Conservation (phyloP, 1,139 yeast species). For the Geotrichum cucujoidarum region DNA sequence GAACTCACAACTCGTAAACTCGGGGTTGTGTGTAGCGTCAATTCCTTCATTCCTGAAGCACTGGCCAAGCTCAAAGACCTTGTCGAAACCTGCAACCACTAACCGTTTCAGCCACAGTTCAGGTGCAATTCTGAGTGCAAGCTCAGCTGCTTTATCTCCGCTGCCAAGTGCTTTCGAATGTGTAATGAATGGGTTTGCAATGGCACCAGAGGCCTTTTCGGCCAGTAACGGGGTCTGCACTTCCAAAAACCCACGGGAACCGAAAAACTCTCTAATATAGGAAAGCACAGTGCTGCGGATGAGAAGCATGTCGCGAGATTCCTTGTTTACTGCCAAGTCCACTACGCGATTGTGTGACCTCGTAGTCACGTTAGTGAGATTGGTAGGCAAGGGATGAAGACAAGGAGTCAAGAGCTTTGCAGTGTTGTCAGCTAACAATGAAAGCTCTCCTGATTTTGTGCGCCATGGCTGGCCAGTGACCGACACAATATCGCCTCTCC, state of each 20-base stretch:
- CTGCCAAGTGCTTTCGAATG: slow-evolving; percentile 45
- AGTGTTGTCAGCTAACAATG: slow-evolving; percentile 54
- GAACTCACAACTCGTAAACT: slow-evolving; percentile 89
- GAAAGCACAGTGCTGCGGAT: slow-evolving; percentile 53
- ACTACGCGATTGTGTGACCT: slow-evolving; percentile 67
- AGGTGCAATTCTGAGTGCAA: slow-evolving; percentile 84
- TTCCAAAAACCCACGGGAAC: slow-evolving; percentile 58
- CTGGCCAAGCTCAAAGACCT: slow-evolving; percentile 79
- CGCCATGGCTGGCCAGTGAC: slow-evolving; percentile 66
- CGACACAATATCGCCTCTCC: slow-evolving; percentile 67
- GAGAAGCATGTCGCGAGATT: slow-evolving; percentile 46
- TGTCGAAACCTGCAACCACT: slow-evolving; percentile 78
- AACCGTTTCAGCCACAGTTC: slow-evolving; percentile 87
- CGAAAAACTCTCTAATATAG: slow-evolving; percentile 54
- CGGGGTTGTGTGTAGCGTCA: slow-evolving; percentile 92
- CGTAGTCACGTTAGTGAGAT: slow-evolving; percentile 49
- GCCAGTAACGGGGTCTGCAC: slow-evolving; percentile 85
- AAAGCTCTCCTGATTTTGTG: slow-evolving; percentile 73
- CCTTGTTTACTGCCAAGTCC: slow-evolving; percentile 61
- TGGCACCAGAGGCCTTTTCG: slow-evolving; percentile 73
- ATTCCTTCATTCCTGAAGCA: slow-evolving; percentile 89
- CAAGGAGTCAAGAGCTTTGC: slow-evolving; percentile 61
- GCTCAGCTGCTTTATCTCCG: slow-evolving; percentile 26
- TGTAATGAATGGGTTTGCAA: slow-evolving; percentile 77
- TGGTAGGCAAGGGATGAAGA: slow-evolving; percentile 65